Evolutionary conservation across 176 grass and related monocot species (phyloP), one percentile per base, ranked within the genome.

Genomic region (Aegilops sharonensis): DNA sequence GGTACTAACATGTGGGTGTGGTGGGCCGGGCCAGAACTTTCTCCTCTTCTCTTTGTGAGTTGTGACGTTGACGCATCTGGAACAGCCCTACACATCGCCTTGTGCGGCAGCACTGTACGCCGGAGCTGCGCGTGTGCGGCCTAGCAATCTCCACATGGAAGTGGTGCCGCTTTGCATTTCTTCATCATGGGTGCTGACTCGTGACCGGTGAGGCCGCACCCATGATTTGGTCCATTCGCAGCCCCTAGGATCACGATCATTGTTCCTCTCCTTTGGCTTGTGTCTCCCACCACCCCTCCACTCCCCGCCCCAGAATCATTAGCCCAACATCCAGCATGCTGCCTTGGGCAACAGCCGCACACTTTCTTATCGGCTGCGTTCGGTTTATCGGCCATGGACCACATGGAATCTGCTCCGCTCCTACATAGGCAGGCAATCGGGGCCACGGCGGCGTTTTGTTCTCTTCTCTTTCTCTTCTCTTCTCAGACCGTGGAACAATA

Each of bases 251-350:
- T 78, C 32, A 43, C 6, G 8, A 11, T 54, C 50, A 42, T 75
- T 5, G 67, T 27, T 30, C n/a, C 5, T 66, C 4, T 36, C n/a
- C 3, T 54, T 74, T 37, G 62, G 61, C 3, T 14, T 50, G 72
- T 81, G 83, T 60, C 88, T 48, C 83, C 88, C 77, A 81, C 69
- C 83, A 30, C 68, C 1, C 59, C 59, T 50, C 43, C 60, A 75
- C 69, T 85, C 42, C 43, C 34, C 3, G 50, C n/a, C 63, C 62
- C 72, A 62, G 9, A 86, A 86, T 71, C 32, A 86, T 82, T 47
- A 77, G 78, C 69, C 68, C 63, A 27, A 60, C 35, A 3, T n/a
- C 27, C 2, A 2, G 18, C 20, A 20, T 8, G 3, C 18, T 10
- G 61, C n/a, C 18, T 14, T 39, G 10, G 17, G 59, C 80, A 24